A percentile compares a stretch with the other conserved stretches of the same genome.
Evolutionary conservation across 2,329 filamentous ascomycete genomes (phyloP).

Genomic region (Aspergillaceae sp.): DNA sequence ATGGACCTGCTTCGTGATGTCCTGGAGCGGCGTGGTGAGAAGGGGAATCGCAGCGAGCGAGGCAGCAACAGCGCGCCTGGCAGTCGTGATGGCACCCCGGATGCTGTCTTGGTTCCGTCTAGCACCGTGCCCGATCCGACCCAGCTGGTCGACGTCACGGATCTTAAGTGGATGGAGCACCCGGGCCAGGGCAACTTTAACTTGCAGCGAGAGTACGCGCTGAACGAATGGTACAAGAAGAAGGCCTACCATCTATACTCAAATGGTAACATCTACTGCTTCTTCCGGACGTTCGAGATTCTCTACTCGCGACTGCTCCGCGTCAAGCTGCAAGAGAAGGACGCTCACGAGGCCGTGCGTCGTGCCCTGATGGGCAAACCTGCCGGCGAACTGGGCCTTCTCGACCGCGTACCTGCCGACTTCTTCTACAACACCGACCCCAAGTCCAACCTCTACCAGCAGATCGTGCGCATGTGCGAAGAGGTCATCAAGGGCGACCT

Average conservation of each 20-base stretch:
- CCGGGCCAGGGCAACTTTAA: slow-evolving; percentile 48
- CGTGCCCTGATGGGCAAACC: slow-evolving; percentile 69
- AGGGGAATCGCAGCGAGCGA: slow-evolving; percentile 61
- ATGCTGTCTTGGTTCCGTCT: slow-evolving; percentile 44
- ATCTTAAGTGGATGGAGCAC: slow-evolving; percentile 53
- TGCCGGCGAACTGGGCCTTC: slow-evolving; percentile 72
- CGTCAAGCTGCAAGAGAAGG: slow-evolving; percentile 69
- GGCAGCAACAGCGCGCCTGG: slow-evolving; percentile 63
- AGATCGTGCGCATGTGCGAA: slow-evolving; percentile 77
- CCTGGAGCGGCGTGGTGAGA: slow-evolving; percentile 68
- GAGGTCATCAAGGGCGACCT: slow-evolving; percentile 75
- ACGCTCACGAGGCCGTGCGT: slow-evolving; percentile 64
- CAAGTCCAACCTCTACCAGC: slow-evolving; percentile 69
- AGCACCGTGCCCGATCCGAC: slow-evolving; percentile 41
- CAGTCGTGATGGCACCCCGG: slow-evolving; percentile 73
- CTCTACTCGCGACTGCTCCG: slow-evolving; percentile 75
- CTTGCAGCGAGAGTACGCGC: slow-evolving; percentile 57
- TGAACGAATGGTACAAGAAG: slow-evolving; percentile 72
- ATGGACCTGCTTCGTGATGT: slow-evolving; percentile 73
- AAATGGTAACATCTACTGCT: slow-evolving; percentile 86
- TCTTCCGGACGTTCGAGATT: slow-evolving; percentile 88
- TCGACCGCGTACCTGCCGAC: slow-evolving; percentile 64
- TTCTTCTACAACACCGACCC: slow-evolving; percentile 63
- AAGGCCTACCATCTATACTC: slow-evolving; percentile 82
- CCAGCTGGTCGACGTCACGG: slow-evolving; percentile 44